Conservation (phyloP, 1,284 basidiomycete species). For the Vanrija humicola region DNA sequence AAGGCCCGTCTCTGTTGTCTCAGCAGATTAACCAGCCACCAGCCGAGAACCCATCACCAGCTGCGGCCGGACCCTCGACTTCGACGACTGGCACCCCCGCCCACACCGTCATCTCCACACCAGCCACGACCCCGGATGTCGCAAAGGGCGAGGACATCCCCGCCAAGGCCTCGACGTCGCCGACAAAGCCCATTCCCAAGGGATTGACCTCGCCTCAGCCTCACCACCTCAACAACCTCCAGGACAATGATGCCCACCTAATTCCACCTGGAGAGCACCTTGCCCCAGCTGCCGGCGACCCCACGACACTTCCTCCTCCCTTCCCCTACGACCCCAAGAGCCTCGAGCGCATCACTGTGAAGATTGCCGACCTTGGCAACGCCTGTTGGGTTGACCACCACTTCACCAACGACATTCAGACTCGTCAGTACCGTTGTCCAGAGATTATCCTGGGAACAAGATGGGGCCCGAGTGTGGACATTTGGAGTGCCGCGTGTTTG, state of each 20-base stretch:
- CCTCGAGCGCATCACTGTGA: constrained; percentile 88
- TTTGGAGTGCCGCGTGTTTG: constrained; percentile 94
- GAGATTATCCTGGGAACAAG: constrained; percentile 90
- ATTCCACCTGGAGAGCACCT: constrained; percentile 22
- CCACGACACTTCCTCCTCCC: constrained; percentile 54
- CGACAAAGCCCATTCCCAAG: too few species aligned
- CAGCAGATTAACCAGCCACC: constrained; percentile 62
- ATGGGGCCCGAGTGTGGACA: constrained; percentile 91
- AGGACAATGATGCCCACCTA: constrained; percentile 34
- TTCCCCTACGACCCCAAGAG: constrained; percentile 57
- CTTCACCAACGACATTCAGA: constrained; percentile 61
- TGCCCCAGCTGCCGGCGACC: constrained; percentile 56
- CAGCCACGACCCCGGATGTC: constrained; percentile 44
- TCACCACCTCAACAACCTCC: constrained; percentile 35
- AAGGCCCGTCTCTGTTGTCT: constrained; percentile 73
- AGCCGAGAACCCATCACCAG: constrained; percentile 14
- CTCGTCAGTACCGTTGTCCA: constrained; percentile 92
- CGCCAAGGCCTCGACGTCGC: too few species aligned
- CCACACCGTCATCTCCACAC: constrained; percentile 40
- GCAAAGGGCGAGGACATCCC: not conserved
- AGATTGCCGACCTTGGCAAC: constrained; percentile 97
- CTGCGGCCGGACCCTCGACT: constrained; percentile 21
- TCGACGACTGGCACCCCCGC: constrained; percentile 39
- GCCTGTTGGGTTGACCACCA: constrained; percentile 57
- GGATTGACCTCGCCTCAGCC: not conserved